Evolutionary conservation across 768 basidiomycete species (phyloP).

Genomic region (Termitomyces sp.): DNA sequence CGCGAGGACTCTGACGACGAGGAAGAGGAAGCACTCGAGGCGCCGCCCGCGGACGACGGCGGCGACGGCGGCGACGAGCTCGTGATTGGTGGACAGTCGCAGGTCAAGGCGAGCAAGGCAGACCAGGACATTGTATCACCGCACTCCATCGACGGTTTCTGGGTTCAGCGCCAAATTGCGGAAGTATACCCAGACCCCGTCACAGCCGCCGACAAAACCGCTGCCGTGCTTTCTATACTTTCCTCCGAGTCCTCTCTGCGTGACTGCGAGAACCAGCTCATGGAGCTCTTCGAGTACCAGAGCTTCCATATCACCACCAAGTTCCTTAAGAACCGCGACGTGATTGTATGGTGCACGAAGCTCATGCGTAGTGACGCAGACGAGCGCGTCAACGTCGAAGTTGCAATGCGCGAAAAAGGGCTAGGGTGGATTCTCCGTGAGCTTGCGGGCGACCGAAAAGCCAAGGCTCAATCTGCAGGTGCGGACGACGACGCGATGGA

Average conservation of each 20-base stretch:
- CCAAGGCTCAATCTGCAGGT: conserved; percentile 33
- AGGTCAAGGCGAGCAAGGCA: conserved; percentile 45
- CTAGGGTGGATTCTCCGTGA: conserved; percentile 94
- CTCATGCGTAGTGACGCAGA: conserved; percentile 86
- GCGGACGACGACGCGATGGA: conserved; percentile 69
- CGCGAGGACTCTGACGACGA: conserved; percentile 76
- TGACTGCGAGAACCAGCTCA: conserved; percentile 93
- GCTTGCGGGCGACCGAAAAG: conserved; percentile 74
- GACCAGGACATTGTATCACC: conserved; percentile 84
- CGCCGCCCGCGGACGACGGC: conserved; percentile 32
- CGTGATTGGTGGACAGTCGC: conserved; percentile 69
- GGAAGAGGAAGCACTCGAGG: conserved; percentile 47
- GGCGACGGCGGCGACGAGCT: conserved; percentile 61
- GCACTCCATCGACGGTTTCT: conserved; percentile 93
- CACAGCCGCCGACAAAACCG: conserved; percentile 89
- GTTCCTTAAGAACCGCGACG: conserved; percentile 93
- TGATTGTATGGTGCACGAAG: conserved; percentile 97
- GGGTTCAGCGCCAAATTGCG: conserved; percentile 93
- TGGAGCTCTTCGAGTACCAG: conserved; percentile 94
- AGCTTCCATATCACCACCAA: conserved; percentile 86
- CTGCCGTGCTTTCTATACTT: conserved; percentile 77
- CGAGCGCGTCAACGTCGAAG: conserved; percentile 89
- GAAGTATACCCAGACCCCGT: conserved; percentile 92
- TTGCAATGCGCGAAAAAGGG: conserved; percentile 97
- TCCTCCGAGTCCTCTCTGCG: conserved; percentile 83